Base-by-base conservation (phyloP, 177 flowering plant genomes). In the Vitis hybrid region DNA sequence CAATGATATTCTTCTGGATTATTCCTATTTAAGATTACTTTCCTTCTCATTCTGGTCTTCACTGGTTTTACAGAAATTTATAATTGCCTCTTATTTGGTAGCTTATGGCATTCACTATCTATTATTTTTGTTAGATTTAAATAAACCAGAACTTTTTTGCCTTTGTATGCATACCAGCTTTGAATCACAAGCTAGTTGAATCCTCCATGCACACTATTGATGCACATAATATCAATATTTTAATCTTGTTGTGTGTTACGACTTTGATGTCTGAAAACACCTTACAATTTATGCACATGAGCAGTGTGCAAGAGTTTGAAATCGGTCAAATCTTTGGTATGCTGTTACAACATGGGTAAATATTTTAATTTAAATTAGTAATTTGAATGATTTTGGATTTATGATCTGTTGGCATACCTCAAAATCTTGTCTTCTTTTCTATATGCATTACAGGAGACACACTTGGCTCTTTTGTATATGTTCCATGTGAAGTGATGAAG, bases 401-500 rank as follows among this genome's bases (percentile, higher is more conserved):
- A 45, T 68, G 61, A 55, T 18, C 55, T 39, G 2, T 10, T 65
- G 29, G 16, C 49, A 51, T 58, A 14, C 52, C 49, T 71, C 55
- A 39, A 15, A 6, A 61, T 62, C 39, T 7, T 64, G 19, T 29
- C 56, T 71, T 64, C 60, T 69, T 48, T 48, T 63, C 50, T 61
- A n/a, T 59, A 53, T 72, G 55, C 74, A 50, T 78, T 79, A 51
- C 85, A 94, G 98, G 98, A 70, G 98, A 94, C 79, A 88, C 98
- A 64, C 90, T 91, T 77, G 98, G 98, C 72, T 94, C 98, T 64
- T 80, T 90, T 80, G 74, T 94, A 39, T 94, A 90, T 76, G 98
- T 94, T 68, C 98, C 98, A 19, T 94, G 97, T 80, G 98, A 94
- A 86, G 97, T 94, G 80, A 84, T 94, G 75, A 94, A 94, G 82